phyloP scores from a whole-genome alignment of 202 grass and related monocot species.

The Dendrocalamus latiflorus region DNA sequence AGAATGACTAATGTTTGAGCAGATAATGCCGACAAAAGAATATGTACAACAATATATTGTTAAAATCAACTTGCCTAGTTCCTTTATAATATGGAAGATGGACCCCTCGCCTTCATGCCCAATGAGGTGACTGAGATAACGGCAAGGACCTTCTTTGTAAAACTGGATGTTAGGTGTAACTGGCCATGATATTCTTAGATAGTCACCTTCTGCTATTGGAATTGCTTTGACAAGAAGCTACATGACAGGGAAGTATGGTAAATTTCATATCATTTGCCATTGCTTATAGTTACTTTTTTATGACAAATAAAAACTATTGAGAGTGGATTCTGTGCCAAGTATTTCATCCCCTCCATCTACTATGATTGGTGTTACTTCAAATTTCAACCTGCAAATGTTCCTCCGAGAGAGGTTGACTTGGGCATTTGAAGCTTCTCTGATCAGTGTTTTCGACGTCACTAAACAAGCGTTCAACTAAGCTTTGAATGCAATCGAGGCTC shows the following conservation, averaged over 20 bases:
- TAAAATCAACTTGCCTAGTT: conserved; percentile 51
- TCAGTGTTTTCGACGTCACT: conserved; percentile 43
- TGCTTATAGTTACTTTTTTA: neutral
- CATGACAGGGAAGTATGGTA: neutral
- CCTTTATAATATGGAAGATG: conserved; percentile 75
- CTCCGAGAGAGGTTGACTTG: conserved; percentile 45
- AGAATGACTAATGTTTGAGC: neutral
- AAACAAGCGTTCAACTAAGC: conserved; percentile 56
- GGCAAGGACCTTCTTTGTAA: conserved; percentile 62
- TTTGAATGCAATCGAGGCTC: conserved; percentile 66
- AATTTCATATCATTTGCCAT: conserved; percentile 14
- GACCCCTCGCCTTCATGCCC: conserved; percentile 77
- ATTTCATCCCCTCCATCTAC: neutral
- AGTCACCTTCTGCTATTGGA: conserved; percentile 61
- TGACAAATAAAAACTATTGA: conserved; percentile 2
- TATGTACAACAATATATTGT: conserved; percentile 16
- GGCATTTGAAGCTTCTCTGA: conserved; percentile 54
- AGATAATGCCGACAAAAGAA: neutral
- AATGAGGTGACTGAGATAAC: conserved; percentile 66
- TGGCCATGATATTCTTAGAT: conserved; percentile 66
- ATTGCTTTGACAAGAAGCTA: conserved; percentile 74
- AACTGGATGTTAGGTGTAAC: conserved; percentile 46
- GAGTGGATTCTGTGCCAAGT: neutral
- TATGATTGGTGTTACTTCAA: conserved; percentile 6
- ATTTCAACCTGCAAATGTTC: conserved; percentile 66